phyloP scores from a whole-genome alignment of 495 filamentous ascomycete genomes.

The Neurospora pannonica region DNA sequence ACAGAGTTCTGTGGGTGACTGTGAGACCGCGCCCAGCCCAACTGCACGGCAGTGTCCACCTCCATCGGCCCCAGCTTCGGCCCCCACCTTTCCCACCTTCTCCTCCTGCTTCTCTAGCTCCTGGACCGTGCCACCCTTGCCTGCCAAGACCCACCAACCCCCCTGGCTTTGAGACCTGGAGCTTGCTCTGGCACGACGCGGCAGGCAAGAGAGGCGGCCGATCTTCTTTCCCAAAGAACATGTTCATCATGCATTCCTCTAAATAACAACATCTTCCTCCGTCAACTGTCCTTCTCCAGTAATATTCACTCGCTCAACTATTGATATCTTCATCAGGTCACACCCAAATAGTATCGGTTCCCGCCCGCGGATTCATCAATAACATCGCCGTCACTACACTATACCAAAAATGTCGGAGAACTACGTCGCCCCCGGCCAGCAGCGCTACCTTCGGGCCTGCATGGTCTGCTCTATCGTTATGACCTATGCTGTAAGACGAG shows the following conservation, averaged over 20 bases:
- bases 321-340: not conserved
- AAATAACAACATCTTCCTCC: not conserved
- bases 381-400: not conserved
- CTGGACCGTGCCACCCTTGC: not conserved
- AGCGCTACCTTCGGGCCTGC: slow-evolving; percentile 84
- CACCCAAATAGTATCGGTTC: not conserved
- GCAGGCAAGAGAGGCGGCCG: not conserved
- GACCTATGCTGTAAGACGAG: slow-evolving; percentile 51
- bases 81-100: not conserved
- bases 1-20: not conserved
- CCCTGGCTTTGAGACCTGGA: not conserved
- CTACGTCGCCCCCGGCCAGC: slow-evolving; percentile 58
- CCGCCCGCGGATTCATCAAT: not conserved
- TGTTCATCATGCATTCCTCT: not conserved
- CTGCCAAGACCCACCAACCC: not conserved
- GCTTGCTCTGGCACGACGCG: not conserved
- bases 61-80: not conserved
- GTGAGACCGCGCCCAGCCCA: not conserved
- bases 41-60: not conserved
- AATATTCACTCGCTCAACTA: not conserved
- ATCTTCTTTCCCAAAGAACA: not conserved
- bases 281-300: not conserved
- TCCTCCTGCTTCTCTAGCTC: not conserved
- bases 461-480: slow-evolving; percentile 97
- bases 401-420: slow-evolving; percentile 30